Conservation (phyloP, 2,329 filamentous ascomycete species). For the Clonostachys rhizophaga region DNA sequence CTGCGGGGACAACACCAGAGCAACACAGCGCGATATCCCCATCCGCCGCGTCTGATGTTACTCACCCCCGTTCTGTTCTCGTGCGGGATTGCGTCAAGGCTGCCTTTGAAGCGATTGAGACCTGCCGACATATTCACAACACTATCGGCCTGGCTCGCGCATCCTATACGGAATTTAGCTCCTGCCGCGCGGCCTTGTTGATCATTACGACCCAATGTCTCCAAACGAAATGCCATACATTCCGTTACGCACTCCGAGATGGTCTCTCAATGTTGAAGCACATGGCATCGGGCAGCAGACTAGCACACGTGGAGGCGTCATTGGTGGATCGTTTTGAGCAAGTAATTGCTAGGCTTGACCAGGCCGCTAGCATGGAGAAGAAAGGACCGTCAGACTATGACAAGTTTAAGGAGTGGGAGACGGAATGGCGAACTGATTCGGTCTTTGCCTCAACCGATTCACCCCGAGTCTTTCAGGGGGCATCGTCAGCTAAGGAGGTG, state of each 20-base stretch:
- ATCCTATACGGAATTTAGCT: constrained; percentile 51
- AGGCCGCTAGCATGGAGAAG: constrained; percentile 24
- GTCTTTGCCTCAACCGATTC: too few species aligned
- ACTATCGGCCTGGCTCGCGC: constrained; percentile 46
- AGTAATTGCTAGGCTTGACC: constrained; percentile 36
- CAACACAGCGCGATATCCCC: constrained; percentile 11
- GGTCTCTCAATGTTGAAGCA: constrained; percentile 45
- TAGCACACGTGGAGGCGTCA: constrained; percentile 42
- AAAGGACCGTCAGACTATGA: constrained; percentile 32
- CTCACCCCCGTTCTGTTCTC: constrained; percentile 27
- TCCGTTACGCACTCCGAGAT: constrained; percentile 38
- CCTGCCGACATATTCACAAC: constrained; percentile 41
- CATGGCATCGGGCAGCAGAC: constrained; percentile 46
- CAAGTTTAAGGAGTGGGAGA: constrained; percentile 46
- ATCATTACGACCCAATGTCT: constrained; percentile 35
- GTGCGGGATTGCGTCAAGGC: constrained; percentile 47
- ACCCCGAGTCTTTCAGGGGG: too few species aligned
- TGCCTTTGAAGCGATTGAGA: constrained; percentile 42
- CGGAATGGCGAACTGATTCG: constrained; percentile 35
- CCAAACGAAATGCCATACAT: constrained; percentile 25
- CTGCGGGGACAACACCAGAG: constrained; percentile 6
- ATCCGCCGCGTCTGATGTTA: constrained; percentile 15
- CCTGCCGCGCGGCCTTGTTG: constrained; percentile 47
- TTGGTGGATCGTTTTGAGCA: constrained; percentile 47
- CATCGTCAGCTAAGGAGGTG: too few species aligned